Evolutionary conservation across 441 rosid genomes (phyloP), one percentile per base, ranked within the genome.

Genomic region (Brassica balearica): DNA sequence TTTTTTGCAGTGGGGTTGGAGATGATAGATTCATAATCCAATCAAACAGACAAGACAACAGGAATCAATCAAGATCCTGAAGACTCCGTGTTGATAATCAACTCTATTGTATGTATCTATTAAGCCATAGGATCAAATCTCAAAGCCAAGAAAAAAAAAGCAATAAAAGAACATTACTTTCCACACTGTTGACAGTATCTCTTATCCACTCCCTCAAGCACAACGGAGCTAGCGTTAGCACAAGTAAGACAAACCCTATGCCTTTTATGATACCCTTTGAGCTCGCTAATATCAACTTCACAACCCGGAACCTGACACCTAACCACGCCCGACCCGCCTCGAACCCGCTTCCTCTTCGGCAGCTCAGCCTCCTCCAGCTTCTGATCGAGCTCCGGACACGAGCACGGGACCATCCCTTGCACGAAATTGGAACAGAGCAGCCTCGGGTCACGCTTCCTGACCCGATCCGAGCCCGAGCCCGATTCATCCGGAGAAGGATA

Each of bases 141-240:
- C 23, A 71, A 25, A 25, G 27, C 27, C 27, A 0, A 25, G 27
- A 25, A 25, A 25, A 25, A 25, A 25, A 25, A 25, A 29, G 1
- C 34, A 29, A 29, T 29, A 29, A 29, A 29, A 34, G 38, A 34
- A 34, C 96, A 79, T 82, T 82, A 96, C 99, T 96, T 96, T 85
- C 99, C 98, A 79, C 98, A 96, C 95, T 96, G 99, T 80, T 96
- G 99, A 73, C 99, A 96, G 76, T 96, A 96, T 90, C 98, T 87
- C 88, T 89, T 94, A 61, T 72, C 80, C 32, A 87, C 88, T 22
- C 96, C 97, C 0, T 90, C 92, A 46, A 96, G 81, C 61, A 84
- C 46, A 53, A 94, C 98, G 55, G 17, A 65, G 23, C 80, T 77
- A 0, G 99, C 89, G 79, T 85, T 87, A 6, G 97, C 99, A 77